Conservation (phyloP, 441 rosid species). For the Pelargonium myrrhifolium region DNA sequence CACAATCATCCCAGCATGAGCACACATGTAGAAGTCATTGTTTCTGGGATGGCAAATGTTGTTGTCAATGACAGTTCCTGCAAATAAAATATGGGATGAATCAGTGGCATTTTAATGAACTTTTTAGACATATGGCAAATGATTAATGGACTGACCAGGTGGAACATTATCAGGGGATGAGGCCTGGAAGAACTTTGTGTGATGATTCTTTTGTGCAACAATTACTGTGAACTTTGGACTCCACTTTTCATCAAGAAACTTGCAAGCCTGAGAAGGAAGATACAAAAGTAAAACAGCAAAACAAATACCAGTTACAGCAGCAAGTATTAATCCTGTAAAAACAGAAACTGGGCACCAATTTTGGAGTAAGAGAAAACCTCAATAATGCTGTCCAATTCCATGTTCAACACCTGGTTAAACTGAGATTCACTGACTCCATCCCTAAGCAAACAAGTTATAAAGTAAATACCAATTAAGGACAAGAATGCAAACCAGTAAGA, state of each 20-base stretch:
- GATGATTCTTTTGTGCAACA: slow-evolving; percentile 70
- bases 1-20: slow-evolving; percentile 96
- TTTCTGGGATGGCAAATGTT: slow-evolving; percentile 69
- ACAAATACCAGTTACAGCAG: too few relatives aligned
- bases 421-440: slow-evolving; percentile 92
- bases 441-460: slow-evolving; percentile 25
- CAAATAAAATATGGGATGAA: background rate
- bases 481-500: background rate
- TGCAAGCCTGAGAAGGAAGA: slow-evolving; percentile 49
- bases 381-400: slow-evolving; percentile 66
- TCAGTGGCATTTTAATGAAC: background rate
- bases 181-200: slow-evolving; percentile 57
- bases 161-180: slow-evolving; percentile 53
- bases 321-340: too few relatives aligned
- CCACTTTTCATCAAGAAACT: slow-evolving; percentile 63
- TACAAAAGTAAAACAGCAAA: too few relatives aligned
- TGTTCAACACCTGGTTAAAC: slow-evolving; percentile 72
- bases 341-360: background rate
- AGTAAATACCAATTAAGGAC: background rate
- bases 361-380: slow-evolving; percentile 38
- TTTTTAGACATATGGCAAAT: background rate
- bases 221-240: slow-evolving; percentile 51
- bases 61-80: slow-evolving; percentile 81
- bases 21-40: slow-evolving; percentile 86
- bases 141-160: slow-evolving; percentile 32